phyloP scores from a whole-genome alignment of 164 flowering plant genomes.

The Euptelea pleiosperma region DNA sequence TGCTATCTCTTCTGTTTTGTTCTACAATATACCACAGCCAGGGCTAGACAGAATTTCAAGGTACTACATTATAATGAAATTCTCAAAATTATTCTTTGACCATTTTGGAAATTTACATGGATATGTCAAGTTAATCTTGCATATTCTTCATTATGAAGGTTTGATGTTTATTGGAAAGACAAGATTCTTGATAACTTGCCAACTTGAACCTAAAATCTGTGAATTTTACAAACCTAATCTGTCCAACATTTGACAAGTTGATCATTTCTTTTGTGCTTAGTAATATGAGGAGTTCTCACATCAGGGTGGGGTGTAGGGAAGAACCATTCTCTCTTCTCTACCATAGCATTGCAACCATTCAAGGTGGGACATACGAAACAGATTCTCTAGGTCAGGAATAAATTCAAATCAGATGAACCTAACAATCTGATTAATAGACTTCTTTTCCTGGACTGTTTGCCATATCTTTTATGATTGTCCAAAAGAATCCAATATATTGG shows the following conservation, averaged over 20 bases:
- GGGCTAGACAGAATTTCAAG: neutral
- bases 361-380: no score
- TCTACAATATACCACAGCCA: neutral
- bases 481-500: neutral
- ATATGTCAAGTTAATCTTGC: neutral
- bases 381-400: no score
- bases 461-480: neutral
- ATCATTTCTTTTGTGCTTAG: neutral
- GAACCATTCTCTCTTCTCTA: neutral
- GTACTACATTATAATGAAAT: neutral
- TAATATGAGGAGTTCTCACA: neutral
- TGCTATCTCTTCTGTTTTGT: neutral
- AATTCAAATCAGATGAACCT: neutral
- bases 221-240: neutral
- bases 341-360: neutral
- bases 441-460: neutral
- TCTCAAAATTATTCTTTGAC: no score
- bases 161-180: neutral
- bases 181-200: neutral
- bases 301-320: no score
- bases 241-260: neutral
- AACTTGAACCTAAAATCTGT: neutral
- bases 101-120: neutral
- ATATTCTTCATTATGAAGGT: slow-evolving; percentile 2
- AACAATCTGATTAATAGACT: neutral